Conservation (phyloP, 2,329 filamentous ascomycete species). For the Scopulariopsis brevicaulis region DNA sequence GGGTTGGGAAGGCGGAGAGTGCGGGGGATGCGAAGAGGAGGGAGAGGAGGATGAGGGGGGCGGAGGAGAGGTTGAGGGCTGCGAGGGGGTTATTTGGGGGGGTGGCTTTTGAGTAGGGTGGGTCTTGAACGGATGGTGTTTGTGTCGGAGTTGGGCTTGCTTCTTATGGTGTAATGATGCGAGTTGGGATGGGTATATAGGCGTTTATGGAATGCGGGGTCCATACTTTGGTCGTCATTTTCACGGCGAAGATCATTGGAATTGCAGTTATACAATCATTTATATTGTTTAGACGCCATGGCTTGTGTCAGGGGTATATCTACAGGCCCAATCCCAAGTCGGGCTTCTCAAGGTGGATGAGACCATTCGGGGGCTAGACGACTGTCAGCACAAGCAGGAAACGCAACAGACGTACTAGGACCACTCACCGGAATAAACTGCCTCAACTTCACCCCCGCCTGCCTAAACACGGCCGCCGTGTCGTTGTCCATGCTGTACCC, state of each 20-base stretch:
- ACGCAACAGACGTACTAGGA: constrained; percentile 9
- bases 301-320: background rate
- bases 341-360: constrained; percentile 49
- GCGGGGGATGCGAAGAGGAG: constrained; percentile 24
- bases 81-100: constrained; percentile 48
- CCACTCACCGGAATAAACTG: constrained; percentile 74
- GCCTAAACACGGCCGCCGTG: constrained; percentile 69
- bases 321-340: constrained; percentile 11
- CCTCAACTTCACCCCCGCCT: constrained; percentile 73
- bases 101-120: constrained; percentile 37
- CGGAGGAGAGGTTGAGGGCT: constrained; percentile 41
- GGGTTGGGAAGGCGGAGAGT: constrained; percentile 37
- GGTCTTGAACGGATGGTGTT: background rate
- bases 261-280: background rate
- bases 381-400: constrained; percentile 6
- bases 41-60: constrained; percentile 45
- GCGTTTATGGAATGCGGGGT: background rate
- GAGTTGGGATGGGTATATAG: background rate
- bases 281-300: background rate
- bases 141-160: background rate
- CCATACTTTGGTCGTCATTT: too few relatives aligned
- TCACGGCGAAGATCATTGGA: too few relatives aligned
- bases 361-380: constrained; percentile 47
- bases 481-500: constrained; percentile 89
- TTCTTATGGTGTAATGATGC: background rate